Percentiles rank a stretch among this genome's conserved stretches.
Evolutionary conservation across 371 early-diverging fungal species (phyloP).

Genomic region (Dinochytrium kinnereticum): DNA sequence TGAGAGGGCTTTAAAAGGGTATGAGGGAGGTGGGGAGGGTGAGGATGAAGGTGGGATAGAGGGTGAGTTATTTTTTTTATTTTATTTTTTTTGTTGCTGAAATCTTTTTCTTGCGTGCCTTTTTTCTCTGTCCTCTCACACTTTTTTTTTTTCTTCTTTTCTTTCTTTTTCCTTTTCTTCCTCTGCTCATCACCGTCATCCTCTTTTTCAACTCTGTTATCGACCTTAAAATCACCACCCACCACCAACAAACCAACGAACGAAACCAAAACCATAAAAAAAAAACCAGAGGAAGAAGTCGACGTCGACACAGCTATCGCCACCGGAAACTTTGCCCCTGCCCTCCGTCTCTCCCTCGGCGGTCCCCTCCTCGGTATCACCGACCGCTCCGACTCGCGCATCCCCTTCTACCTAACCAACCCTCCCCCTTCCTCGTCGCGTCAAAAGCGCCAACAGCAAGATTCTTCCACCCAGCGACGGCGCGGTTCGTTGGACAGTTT

Average conservation of each 20-base stretch:
- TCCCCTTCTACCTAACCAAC: background rate
- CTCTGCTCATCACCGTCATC: too few relatives aligned
- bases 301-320: background rate
- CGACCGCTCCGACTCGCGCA: background rate
- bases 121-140: background rate
- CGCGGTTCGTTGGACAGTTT: conserved; percentile 8
- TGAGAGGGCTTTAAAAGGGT: background rate
- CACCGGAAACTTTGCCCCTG: background rate
- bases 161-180: background rate
- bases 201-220: too few relatives aligned
- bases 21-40: background rate
- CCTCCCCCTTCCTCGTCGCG: background rate
- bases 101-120: too few relatives aligned
- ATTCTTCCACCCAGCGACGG: background rate
- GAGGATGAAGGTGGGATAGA: too few relatives aligned
- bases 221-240: too few relatives aligned
- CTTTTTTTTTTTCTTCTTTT: background rate
- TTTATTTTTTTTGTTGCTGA: background rate
- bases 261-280: background rate
- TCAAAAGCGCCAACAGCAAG: background rate
- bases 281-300: background rate
- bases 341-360: conserved; percentile 12
- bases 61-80: background rate
- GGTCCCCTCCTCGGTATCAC: background rate
- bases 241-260: too few relatives aligned